These are phyloP conservation scores for Pugionium dolabratum DNA, from an alignment of 345 rosid species.

Conservation along the genomic window DNA sequence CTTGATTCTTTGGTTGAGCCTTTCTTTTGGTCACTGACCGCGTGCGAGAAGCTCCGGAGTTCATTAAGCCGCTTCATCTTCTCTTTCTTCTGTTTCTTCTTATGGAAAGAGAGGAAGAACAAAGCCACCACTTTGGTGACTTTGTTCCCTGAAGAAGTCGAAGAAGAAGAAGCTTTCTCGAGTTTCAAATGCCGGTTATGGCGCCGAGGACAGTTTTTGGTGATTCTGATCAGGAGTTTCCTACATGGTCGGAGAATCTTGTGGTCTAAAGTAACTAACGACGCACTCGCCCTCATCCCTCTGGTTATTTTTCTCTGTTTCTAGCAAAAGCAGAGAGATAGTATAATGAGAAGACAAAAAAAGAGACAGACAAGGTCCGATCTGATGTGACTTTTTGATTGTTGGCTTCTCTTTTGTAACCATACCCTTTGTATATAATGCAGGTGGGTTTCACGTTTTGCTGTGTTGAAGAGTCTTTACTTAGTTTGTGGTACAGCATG, in stretches of 20 bases:
- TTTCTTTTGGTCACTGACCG: constrained; percentile 39
- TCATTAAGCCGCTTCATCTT: constrained; percentile 44
- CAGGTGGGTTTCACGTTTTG: constrained; percentile 42
- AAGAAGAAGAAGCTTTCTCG: constrained; percentile 39
- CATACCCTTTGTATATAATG: constrained; percentile 1
- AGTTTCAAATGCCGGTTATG: constrained; percentile 39
- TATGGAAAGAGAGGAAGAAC: constrained; percentile 44
- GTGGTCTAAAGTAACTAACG: constrained; percentile 41
- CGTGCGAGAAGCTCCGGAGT: constrained; percentile 40
- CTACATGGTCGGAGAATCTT: constrained; percentile 41
- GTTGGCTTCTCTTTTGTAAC: constrained; percentile 33
- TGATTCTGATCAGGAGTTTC: constrained; percentile 39
- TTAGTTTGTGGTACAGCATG: constrained; percentile 43
- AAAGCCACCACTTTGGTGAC: constrained; percentile 41
- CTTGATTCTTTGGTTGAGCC: constrained; percentile 22
- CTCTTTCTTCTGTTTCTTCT: constrained; percentile 44
- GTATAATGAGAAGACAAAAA: background rate
- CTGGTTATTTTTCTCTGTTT: background rate
- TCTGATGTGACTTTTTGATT: background rate
- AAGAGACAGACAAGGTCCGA: background rate
- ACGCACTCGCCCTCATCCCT: constrained; percentile 27
- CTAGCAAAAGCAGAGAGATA: background rate
- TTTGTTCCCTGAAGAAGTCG: constrained; percentile 28
- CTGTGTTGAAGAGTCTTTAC: constrained; percentile 13
- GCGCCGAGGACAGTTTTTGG: constrained; percentile 33